Evolutionary conservation across 192 early-diverging fungal genomes (phyloP).

Genomic region (Powellomyces hirtus): DNA sequence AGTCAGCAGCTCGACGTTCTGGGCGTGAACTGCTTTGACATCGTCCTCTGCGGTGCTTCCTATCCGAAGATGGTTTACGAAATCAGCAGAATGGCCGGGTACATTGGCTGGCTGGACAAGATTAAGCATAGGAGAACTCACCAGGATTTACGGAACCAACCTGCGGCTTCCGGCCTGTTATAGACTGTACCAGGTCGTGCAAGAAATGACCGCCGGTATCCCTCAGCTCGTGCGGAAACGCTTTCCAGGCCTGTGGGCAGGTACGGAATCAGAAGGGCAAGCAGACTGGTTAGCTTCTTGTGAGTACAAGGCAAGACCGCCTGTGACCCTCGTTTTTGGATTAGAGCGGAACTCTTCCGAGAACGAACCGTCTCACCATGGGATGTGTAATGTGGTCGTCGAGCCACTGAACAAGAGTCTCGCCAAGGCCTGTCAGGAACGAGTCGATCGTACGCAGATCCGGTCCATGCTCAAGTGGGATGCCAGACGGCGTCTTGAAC

Average conservation of each 20-base stretch:
- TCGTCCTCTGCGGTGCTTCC: conserved; percentile 25
- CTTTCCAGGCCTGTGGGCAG: conserved; percentile 16
- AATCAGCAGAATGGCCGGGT: background rate
- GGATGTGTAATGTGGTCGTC: conserved; percentile 31
- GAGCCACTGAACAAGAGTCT: conserved; percentile 45
- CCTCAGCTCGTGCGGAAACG: conserved; percentile 30
- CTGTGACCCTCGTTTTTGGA: no score
- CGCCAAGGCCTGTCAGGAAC: conserved; percentile 15
- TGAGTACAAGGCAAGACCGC: no score
- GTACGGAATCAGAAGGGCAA: no score
- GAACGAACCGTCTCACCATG: conserved; percentile 22
- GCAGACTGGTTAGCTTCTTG: no score
- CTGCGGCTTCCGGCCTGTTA: conserved; percentile 44
- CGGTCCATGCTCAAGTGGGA: conserved; percentile 29
- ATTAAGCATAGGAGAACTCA: background rate
- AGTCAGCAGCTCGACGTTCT: conserved; percentile 35
- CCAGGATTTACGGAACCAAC: background rate
- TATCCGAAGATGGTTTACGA: no score
- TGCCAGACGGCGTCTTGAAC: conserved; percentile 40
- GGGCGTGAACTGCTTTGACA: conserved; percentile 13
- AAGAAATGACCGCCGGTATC: conserved; percentile 26
- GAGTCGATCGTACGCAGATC: conserved; percentile 13
- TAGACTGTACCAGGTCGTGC: conserved; percentile 40
- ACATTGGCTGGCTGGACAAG: conserved; percentile 1
- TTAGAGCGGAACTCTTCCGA: no score